Evolutionary conservation across 352 stramenopile species (phyloP), one percentile per base, ranked within the genome.

Genomic region (Achlya hypogyna): DNA sequence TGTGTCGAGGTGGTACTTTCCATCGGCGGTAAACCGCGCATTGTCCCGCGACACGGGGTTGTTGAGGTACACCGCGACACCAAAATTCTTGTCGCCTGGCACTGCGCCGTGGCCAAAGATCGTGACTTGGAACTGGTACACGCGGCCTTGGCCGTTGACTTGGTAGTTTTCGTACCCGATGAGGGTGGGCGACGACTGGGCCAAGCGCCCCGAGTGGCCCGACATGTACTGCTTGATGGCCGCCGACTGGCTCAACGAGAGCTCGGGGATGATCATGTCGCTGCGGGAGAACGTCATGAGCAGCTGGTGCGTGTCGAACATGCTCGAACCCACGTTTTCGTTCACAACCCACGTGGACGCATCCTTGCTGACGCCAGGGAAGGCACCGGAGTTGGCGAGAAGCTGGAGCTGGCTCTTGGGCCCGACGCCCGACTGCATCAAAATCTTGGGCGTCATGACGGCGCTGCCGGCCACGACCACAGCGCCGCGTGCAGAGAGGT

Each of bases 341-440:
- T 87, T 87, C 5, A 69, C 51, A 42, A 87, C 76, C 72, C 73
- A 84, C 12, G 53, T 52, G 42, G 38, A 16, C 35, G 59, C 25
- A 23, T 53, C 29, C 10, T 16, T 54, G 6, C 63, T 60, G 29
- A 85, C 53, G 60, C 79, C 79, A 16, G 77, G 77, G 69, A 89
- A 89, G n/a, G 75, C 73, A 5, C 32, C 53, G 31, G 75, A 74
- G 47, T 16, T 62, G 5, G 18, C 4, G 12, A 89, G 74, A 71
- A 79, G 60, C 20, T 66, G 71, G n/a, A 96, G 74, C 62, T 90
- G 78, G 45, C 80, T 72, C 18, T 63, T 35, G 16, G 81, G 80
- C 22, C 86, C 87, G 51, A 96, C 82, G 28, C 86, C 87, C 68
- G 73, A 87, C 51, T 88, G 75, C 53, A 93, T 83, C 3, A 96